Evolutionary conservation across 2,329 filamentous ascomycete species (phyloP), one percentile per base, ranked within the genome.

Genomic region (Fusarium ambrosium): DNA sequence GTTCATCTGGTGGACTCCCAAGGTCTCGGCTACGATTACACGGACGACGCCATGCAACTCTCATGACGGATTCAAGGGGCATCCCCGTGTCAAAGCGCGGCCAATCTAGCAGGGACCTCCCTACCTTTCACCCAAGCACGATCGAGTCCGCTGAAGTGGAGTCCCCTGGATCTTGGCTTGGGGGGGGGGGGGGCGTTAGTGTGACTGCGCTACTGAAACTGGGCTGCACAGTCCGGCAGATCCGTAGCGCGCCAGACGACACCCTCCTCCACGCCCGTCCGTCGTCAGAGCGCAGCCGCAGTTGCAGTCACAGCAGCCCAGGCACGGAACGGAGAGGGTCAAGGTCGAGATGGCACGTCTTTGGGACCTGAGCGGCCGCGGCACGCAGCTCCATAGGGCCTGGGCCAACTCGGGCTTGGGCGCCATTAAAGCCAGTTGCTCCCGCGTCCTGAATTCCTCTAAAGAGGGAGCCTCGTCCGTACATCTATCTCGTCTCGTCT

Each of bases 381-480:
- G 36, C 20, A 34, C 34, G 24, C 48, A 27, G 36, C 58, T 60
- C 22, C 34, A 27, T 63, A 51, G 36, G 56, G 59, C 60, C 70
- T 72, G 72, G 62, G 62, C 62, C 56, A 39, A 55, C 45, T 58
- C 69, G 53, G 68, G 56, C 56, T 66, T 64, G 48, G 66, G 48
- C 75, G 75, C 75, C 77, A 77, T 78, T 48, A 78, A 78, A 78
- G 75, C 53, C 75, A 72, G 66, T 74, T 72, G 68, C 63, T 74
- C 69, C 75, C 73, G 39, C 75, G 63, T 69, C 45, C 27, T 29
- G 39, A n/a, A 59, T 45, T 62, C 53, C 63, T 67, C 66, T 75
- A 75, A 73, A 74, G 64, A 76, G 71, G 60, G 59, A 64, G 45
- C 66, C 32, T 66, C 59, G 55, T 75, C 72, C 74, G 55, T 60